Evolutionary conservation across 306 rosid species (phyloP).

Genomic region (Casuarina glauca): DNA sequence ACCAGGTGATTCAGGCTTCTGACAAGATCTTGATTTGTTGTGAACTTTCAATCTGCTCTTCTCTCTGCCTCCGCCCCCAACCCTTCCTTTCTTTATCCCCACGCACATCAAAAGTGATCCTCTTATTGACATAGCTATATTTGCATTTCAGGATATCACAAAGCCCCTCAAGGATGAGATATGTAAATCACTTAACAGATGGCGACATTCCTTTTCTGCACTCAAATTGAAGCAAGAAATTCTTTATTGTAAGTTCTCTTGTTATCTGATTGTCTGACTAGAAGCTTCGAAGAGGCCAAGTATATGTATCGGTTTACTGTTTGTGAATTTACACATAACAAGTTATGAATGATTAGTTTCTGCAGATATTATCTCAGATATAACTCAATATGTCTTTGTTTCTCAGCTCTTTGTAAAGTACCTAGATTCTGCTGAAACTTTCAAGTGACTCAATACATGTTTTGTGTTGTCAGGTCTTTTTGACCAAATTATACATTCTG

Average conservation of each 20-base stretch:
- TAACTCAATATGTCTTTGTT: constrained; percentile 6
- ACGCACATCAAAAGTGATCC: background rate
- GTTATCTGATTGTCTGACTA: constrained; percentile 16
- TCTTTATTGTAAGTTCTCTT: constrained; percentile 67
- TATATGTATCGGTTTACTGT: background rate
- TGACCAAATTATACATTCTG: constrained; percentile 95
- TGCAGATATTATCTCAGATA: background rate
- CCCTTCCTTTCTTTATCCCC: background rate
- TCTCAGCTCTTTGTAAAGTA: constrained; percentile 84
- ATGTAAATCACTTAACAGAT: constrained; percentile 76
- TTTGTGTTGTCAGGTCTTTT: constrained; percentile 64
- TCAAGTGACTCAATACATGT: constrained; percentile 19
- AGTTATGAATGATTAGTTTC: background rate
- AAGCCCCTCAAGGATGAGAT: constrained; percentile 75
- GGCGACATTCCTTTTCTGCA: constrained; percentile 87
- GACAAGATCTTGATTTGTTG: background rate
- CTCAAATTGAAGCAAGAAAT: constrained; percentile 92
- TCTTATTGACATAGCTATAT: constrained; percentile 6
- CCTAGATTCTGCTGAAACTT: background rate
- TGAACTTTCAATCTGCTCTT: background rate
- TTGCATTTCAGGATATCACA: constrained; percentile 76
- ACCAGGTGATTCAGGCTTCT: constrained; percentile 51
- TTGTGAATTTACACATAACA: background rate
- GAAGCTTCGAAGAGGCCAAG: background rate
- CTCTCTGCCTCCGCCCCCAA: too few relatives aligned